Base-by-base conservation (phyloP, 768 basidiomycete species). In the Russula vinacea region DNA sequence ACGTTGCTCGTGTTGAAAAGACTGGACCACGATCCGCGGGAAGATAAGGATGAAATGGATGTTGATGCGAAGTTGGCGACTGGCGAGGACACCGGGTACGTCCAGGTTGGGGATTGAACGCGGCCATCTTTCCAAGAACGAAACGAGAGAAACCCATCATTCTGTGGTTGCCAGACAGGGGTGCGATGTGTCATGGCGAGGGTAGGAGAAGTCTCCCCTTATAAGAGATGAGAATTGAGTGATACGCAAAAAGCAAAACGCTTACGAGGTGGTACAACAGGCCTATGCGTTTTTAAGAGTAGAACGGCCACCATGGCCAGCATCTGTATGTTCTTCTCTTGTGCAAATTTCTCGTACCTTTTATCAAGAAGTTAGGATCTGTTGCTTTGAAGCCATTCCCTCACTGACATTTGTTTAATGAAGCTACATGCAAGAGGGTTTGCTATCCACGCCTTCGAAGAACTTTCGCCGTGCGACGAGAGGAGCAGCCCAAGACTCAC, bases 1-100 rank as follows among this genome's bases (percentile, higher is more conserved):
- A 91, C 78, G 49, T 78, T 81, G 19, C 82, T 83, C 0, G 88
- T 76, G 64, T 84, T 87, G 72, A 90, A 89, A 13, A 92, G 71
- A 69, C 85, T 91, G 0, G 89, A 88, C 91, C 91, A 92, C 0
- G 91, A 90, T 10, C 85, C 89, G 50, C 85, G 80, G 2, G 90
- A 90, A 3, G 88, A 85, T 52, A 75, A 81, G 0, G 86, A 85
- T 0, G 84, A 77, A 16, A 51, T 80, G 76, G 45, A 83, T 69
- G 80, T 71, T 5, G 76, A 73, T 3, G 76, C 72, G 11, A 73
- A 76, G 22, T 74, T 73, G 13, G 78, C 69, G 1, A 79, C 79
- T 5, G 79, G 75, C 1, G 84, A 81, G 0, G 75, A 70, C 0
- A 76, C 75, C 3, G 81, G 74, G 19, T 80, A 80, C n/a, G 81